Conservation (phyloP, 148 eudicot genomes). For the Rhododendron ovatum region DNA sequence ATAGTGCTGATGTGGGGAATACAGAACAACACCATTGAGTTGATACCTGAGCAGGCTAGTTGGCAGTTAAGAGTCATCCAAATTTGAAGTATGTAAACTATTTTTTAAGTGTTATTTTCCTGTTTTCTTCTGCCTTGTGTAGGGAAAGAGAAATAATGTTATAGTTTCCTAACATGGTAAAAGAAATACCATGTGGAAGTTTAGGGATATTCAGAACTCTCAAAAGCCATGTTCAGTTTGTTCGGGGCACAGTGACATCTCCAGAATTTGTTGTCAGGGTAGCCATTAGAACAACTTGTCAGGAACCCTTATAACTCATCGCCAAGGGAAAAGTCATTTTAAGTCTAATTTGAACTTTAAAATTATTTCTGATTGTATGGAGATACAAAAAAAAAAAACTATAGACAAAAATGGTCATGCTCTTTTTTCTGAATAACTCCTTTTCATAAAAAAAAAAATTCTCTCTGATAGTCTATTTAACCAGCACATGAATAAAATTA, state of each 20-base stretch:
- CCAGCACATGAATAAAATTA: neutral
- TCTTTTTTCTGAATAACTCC: neutral
- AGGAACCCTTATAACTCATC: neutral
- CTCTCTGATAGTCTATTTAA: neutral
- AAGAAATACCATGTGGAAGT: neutral
- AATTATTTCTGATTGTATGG: neutral
- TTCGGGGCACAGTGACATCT: neutral
- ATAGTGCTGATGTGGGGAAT: neutral
- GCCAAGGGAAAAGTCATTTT: neutral
- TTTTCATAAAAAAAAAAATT: neutral
- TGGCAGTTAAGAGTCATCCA: neutral
- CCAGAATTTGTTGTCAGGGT: neutral
- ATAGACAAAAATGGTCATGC: neutral
- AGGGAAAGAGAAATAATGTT: neutral
- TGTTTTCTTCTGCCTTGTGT: neutral
- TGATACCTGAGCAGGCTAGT: neutral
- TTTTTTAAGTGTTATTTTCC: neutral
- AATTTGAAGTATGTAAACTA: neutral
- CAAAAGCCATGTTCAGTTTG: neutral
- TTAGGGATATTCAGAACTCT: neutral
- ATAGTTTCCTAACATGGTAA: neutral
- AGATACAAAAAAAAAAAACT: neutral
- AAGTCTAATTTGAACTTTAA: neutral
- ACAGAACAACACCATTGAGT: neutral
- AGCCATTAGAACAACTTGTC: neutral